Base-by-base conservation (phyloP, 2,329 filamentous ascomycete species). In the Cercospora beticola region DNA sequence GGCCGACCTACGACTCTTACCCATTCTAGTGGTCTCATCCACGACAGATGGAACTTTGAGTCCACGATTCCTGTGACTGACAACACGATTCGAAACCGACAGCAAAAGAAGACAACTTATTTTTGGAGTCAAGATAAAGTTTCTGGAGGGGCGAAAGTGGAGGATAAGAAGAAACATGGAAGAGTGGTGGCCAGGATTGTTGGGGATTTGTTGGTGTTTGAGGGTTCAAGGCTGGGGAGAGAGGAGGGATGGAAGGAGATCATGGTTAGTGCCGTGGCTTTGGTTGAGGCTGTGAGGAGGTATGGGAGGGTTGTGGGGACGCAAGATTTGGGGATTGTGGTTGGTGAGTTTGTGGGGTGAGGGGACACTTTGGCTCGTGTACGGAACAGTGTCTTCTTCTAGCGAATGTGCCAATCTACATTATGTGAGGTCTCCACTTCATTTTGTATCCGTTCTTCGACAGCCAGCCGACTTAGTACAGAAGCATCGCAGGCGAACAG, bases 201-300 rank as follows among this genome's bases (percentile, higher is more conserved):
- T 30, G 71, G 69, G 1, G 68, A 73, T 59, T 21, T 71, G 5
- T 64, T 76, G 12, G 68, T 58, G 8, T 75, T 74, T 23, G 71
- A 74, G 65, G 60, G 59, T 4, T 64, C 60, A 14, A 65, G 70
- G 4, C 33, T 76, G 28, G 67, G 68, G 28, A 49, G 58, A 16
- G 21, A 56, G n/a, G 72, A 66, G 40, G 69, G 64, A 18, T 67
- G 72, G 56, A 72, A 74, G 9, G 73, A 75, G 62, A 66, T 75
- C 4, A 10, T 75, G 28, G 31, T 76, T 7, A 65, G 59, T 65
- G 73, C 72, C 5, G 66, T 76, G 10, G 74, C 74, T 10, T 68
- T 76, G 68, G 70, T 69, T 8, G 74, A 76, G 65, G 68, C 71
- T 28, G 71, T 70, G 26, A 68, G 71, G 36, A 52, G 72, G 40